Conservation (phyloP, 2,329 filamentous ascomycete species). For the Fusarium zealandicum region DNA sequence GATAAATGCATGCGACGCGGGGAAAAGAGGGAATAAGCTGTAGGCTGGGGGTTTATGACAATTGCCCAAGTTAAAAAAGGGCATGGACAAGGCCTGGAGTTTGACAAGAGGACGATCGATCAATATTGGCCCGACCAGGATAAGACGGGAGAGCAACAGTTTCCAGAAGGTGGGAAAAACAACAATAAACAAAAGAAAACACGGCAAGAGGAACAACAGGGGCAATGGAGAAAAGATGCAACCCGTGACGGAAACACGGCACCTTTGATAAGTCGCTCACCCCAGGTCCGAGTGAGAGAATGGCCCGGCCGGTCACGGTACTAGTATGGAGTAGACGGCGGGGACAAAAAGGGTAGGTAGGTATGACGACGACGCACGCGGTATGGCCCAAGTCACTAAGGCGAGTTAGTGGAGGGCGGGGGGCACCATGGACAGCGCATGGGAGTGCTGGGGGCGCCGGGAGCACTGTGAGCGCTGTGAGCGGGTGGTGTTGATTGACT, state of each 20-base stretch:
- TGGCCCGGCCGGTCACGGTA: conserved; percentile 26
- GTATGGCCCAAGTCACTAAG: too few species aligned
- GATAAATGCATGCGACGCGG: conserved; percentile 9
- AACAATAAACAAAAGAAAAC: background rate
- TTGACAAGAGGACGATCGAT: too few species aligned
- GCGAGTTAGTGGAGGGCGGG: conserved; percentile 28
- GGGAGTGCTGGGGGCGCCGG: background rate
- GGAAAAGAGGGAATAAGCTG: background rate
- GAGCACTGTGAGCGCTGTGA: conserved; percentile 13
- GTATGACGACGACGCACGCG: conserved; percentile 26
- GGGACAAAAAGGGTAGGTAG: conserved; percentile 4
- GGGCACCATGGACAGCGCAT: background rate
- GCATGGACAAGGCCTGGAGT: background rate
- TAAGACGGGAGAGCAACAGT: background rate
- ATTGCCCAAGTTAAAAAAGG: background rate
- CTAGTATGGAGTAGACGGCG: background rate
- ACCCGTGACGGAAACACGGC: conserved; percentile 10
- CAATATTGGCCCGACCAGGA: too few species aligned
- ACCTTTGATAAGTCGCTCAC: conserved; percentile 27
- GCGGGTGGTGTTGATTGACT: background rate
- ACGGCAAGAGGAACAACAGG: background rate
- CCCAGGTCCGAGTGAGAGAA: conserved; percentile 4
- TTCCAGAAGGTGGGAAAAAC: background rate
- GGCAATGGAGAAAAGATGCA: background rate
- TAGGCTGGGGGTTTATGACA: background rate